These are phyloP conservation scores for Ormosia semicastrata DNA, from an alignment of 306 rosid genomes.

Conservation along the genomic window DNA sequence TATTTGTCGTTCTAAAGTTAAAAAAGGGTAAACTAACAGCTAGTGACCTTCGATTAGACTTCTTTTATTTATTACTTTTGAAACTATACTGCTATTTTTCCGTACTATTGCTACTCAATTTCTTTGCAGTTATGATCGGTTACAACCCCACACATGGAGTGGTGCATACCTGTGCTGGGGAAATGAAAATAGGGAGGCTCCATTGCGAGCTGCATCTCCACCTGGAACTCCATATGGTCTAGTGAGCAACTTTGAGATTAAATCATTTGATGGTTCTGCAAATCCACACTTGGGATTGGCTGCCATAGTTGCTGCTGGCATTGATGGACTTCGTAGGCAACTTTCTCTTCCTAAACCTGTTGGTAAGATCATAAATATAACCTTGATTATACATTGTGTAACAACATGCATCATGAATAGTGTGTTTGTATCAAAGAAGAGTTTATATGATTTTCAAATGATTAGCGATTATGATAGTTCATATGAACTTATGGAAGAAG, in stretches of 20 bases:
- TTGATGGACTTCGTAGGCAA: conserved; percentile 85
- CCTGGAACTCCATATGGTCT: conserved; percentile 70
- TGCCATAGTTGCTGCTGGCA: conserved; percentile 82
- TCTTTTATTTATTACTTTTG: not conserved
- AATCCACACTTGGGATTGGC: conserved; percentile 87
- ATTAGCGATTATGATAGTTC: not conserved
- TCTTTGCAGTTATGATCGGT: conserved; percentile 70
- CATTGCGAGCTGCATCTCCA: conserved; percentile 81
- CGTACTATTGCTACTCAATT: not conserved
- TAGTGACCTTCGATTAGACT: not conserved
- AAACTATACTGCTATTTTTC: not conserved
- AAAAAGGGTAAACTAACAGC: not conserved
- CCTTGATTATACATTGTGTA: not conserved
- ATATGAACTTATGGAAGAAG: not conserved
- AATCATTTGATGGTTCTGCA: conserved; percentile 88
- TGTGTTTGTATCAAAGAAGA: not conserved
- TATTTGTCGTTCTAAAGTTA: not conserved
- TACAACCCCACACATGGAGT: conserved; percentile 85
- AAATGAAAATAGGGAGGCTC: conserved; percentile 86
- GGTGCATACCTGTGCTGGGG: conserved; percentile 97
- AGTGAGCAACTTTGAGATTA: conserved; percentile 85
- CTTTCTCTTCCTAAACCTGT: conserved; percentile 77
- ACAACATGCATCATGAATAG: not conserved
- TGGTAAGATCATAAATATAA: conserved; percentile 54
- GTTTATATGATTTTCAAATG: not conserved